phyloP scores from a whole-genome alignment of 306 rosid species.

The Trichosanthes truncata region DNA sequence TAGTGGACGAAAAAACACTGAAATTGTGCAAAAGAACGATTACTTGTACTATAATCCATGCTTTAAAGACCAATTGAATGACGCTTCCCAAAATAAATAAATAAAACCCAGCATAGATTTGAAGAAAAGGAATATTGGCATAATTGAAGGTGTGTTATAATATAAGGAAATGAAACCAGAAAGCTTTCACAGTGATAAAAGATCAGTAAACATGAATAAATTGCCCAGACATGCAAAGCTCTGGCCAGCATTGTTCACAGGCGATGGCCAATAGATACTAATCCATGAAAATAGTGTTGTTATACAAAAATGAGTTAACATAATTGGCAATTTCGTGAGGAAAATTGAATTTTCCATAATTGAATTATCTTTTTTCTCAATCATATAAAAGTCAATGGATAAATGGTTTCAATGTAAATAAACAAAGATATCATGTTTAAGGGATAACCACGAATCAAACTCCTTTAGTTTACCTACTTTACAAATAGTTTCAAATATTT shows the following conservation, averaged over 20 bases:
- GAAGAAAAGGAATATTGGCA: neutral
- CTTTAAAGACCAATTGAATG: neutral
- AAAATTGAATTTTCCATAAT: neutral
- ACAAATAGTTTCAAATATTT: neutral
- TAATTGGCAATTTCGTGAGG: neutral
- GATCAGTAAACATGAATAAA: neutral
- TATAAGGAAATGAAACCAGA: neutral
- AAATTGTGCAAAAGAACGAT: neutral
- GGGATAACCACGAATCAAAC: neutral
- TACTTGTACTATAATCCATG: neutral
- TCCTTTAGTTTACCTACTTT: neutral
- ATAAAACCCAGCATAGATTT: neutral
- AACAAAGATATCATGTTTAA: neutral
- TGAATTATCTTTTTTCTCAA: neutral
- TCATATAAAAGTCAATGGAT: neutral
- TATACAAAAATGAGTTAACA: neutral
- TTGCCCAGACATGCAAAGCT: neutral
- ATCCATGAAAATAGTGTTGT: neutral
- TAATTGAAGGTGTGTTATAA: neutral
- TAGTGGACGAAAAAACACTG: neutral
- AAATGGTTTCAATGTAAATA: neutral
- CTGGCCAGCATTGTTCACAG: no score
- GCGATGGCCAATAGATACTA: neutral
- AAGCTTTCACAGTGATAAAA: neutral
- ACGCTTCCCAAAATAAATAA: neutral